These are phyloP conservation scores for Pythium volutum DNA, from an alignment of 352 stramenopile species.

Conservation along the genomic window DNA sequence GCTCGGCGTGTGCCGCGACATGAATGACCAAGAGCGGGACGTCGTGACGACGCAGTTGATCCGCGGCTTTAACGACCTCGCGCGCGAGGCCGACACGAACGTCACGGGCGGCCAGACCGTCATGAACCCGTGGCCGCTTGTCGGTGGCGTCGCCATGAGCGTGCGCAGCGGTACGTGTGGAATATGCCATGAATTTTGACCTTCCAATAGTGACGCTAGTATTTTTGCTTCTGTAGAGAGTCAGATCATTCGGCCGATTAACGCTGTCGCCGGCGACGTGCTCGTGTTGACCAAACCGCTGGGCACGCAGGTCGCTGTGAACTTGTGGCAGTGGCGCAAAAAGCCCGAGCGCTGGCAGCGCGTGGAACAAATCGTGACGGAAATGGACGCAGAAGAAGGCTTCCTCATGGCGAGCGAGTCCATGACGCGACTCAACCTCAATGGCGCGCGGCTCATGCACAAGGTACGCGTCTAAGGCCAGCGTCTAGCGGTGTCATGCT, in stretches of 20 bases:
- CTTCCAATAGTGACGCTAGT: too few species aligned
- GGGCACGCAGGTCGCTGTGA: slow-evolving; percentile 93
- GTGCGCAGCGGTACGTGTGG: slow-evolving; percentile 62
- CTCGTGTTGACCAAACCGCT: slow-evolving; percentile 94
- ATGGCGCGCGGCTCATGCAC: slow-evolving; percentile 90
- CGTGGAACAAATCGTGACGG: slow-evolving; percentile 65
- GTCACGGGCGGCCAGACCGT: slow-evolving; percentile 95
- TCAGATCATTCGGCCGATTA: slow-evolving; percentile 89
- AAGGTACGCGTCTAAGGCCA: slow-evolving; percentile 39
- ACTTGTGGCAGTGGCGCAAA: slow-evolving; percentile 92
- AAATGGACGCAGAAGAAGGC: slow-evolving; percentile 75
- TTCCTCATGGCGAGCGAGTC: slow-evolving; percentile 92
- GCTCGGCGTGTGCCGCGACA: slow-evolving; percentile 90
- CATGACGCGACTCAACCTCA: slow-evolving; percentile 92
- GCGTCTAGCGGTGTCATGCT: background rate
- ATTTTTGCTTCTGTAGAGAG: slow-evolving; percentile 36
- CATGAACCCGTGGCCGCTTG: slow-evolving; percentile 95
- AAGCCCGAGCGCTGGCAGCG: slow-evolving; percentile 74
- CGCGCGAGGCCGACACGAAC: slow-evolving; percentile 83
- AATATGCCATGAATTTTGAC: too few species aligned
- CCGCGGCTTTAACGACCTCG: slow-evolving; percentile 91
- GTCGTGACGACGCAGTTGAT: slow-evolving; percentile 95
- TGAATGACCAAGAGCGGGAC: slow-evolving; percentile 89
- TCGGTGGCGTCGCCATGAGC: slow-evolving; percentile 92
- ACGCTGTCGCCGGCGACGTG: slow-evolving; percentile 86